Conservation (phyloP, 257 asterid genomes). For the Nicotiana undulata region DNA sequence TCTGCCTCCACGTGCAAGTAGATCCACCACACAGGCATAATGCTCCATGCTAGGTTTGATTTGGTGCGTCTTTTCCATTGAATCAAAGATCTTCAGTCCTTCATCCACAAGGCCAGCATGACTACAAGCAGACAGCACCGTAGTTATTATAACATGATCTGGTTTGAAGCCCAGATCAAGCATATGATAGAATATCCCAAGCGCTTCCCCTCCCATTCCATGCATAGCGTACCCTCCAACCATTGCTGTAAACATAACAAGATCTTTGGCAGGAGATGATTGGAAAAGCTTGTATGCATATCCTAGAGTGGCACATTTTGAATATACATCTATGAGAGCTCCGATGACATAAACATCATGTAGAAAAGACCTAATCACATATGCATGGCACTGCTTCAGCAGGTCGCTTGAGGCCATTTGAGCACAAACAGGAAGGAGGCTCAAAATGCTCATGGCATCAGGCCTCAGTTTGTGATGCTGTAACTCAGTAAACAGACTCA, state of each 20-base stretch:
- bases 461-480: slow-evolving; percentile 47
- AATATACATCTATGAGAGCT: slow-evolving; percentile 57
- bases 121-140: slow-evolving; percentile 77
- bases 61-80: slow-evolving; percentile 38
- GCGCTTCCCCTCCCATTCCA: slow-evolving; percentile 69
- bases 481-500: slow-evolving; percentile 43
- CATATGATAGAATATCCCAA: slow-evolving; percentile 44
- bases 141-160: slow-evolving; percentile 60
- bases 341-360: slow-evolving; percentile 49
- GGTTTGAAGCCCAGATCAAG: slow-evolving; percentile 53
- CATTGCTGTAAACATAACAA: slow-evolving; percentile 72
- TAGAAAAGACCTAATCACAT: slow-evolving; percentile 37
- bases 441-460: slow-evolving; percentile 53
- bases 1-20: slow-evolving; percentile 70
- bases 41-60: slow-evolving; percentile 73
- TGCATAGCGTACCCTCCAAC: slow-evolving; percentile 84
- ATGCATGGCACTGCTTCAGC: slow-evolving; percentile 75
- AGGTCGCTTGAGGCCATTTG: slow-evolving; percentile 56
- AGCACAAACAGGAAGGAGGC: slow-evolving; percentile 62
- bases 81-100: slow-evolving; percentile 51
- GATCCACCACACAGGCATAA: slow-evolving; percentile 76
- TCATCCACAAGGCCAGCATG: slow-evolving; percentile 73
- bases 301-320: slow-evolving; percentile 66
- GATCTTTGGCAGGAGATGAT: slow-evolving; percentile 49
- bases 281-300: slow-evolving; percentile 54